Evolutionary conservation across 495 filamentous ascomycete species (phyloP).

Genomic region (Saxophila tyrrhenica): DNA sequence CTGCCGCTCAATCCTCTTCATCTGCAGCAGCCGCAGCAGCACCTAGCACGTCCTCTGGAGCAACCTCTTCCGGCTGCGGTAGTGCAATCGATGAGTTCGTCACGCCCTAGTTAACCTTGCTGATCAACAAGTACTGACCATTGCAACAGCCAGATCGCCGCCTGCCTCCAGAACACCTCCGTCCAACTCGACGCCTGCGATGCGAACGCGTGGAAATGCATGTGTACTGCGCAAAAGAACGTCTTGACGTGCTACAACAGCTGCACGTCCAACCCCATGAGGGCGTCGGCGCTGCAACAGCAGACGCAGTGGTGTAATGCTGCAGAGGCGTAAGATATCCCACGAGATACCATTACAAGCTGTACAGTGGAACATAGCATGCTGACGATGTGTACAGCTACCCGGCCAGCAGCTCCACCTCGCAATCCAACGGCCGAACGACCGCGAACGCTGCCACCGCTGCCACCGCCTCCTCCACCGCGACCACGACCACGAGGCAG

Average conservation of each 20-base stretch:
- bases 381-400: neutral
- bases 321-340: slow-evolving; percentile 28
- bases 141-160: slow-evolving; percentile 23
- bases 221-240: slow-evolving; percentile 24
- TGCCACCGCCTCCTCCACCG: slow-evolving; percentile 3
- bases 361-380: neutral
- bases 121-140: neutral
- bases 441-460: neutral
- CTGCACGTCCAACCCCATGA: slow-evolving; percentile 20
- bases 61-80: slow-evolving; percentile 15
- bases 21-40: neutral
- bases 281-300: slow-evolving; percentile 14
- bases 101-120: neutral
- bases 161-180: slow-evolving; percentile 18
- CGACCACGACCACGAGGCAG: neutral
- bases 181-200: slow-evolving; percentile 21
- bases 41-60: neutral
- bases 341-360: neutral
- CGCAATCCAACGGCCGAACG: neutral
- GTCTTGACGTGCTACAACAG: slow-evolving; percentile 30
- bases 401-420: slow-evolving; percentile 7
- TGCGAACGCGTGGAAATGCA: slow-evolving; percentile 28
- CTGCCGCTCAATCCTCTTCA: slow-evolving; percentile 24
- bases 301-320: slow-evolving; percentile 23
- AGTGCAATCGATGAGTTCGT: slow-evolving; percentile 1